Percentiles rank a stretch among this genome's conserved stretches.
These are phyloP conservation scores for Fusarium chaquense DNA, from an alignment of 2,329 filamentous ascomycete species.

Conservation along the genomic window DNA sequence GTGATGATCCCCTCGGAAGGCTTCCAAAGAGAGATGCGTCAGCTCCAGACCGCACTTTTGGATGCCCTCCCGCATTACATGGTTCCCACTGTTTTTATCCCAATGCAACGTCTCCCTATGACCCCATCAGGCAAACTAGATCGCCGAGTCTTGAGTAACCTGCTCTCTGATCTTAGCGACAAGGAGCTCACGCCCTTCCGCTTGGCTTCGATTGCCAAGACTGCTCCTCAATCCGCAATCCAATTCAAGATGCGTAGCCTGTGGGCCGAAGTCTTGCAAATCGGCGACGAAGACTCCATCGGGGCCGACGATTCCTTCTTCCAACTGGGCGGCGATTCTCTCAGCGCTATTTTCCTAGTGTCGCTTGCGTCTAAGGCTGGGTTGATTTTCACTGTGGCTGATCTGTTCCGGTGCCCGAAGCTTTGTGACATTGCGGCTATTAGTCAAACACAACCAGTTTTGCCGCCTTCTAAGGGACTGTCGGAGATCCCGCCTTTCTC, in stretches of 20 bases:
- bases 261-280: constrained; percentile 13
- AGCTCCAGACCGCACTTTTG: constrained; percentile 8
- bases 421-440: constrained; percentile 7
- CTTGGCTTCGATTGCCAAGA: constrained; percentile 14
- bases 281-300: constrained; percentile 5
- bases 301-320: constrained; percentile 12
- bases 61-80: constrained; percentile 12
- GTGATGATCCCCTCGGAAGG: constrained; percentile 5
- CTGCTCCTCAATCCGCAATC: constrained; percentile 7
- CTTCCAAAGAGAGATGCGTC: constrained; percentile 11
- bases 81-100: constrained; percentile 7
- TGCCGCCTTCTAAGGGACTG: constrained; percentile 3
- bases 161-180: constrained; percentile 7
- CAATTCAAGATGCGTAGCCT: constrained; percentile 11
- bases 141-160: constrained; percentile 10
- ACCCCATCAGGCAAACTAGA: constrained; percentile 12
- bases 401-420: constrained; percentile 14
- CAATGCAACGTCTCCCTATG: constrained; percentile 3
- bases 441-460: constrained; percentile 7
- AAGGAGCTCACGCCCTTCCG: constrained; percentile 9
- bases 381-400: constrained; percentile 7
- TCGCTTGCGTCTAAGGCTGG: constrained; percentile 8
- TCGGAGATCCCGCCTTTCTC: constrained; percentile 9
- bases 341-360: constrained; percentile 15
- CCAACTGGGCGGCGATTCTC: constrained; percentile 11